These are phyloP conservation scores for Carex scoparia DNA, from an alignment of 176 grass and related monocot genomes.

Conservation along the genomic window DNA sequence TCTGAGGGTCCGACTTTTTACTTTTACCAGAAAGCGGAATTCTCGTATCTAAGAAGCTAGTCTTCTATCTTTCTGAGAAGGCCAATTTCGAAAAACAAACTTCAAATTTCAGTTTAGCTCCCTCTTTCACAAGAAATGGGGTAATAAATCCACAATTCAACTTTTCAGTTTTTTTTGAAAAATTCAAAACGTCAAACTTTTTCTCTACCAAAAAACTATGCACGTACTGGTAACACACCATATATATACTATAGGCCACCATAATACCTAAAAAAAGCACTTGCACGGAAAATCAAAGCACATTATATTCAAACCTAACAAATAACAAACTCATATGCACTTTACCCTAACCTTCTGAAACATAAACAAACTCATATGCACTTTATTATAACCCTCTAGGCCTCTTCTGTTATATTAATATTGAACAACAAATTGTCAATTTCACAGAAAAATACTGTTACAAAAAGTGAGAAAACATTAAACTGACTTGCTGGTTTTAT, in stretches of 20 bases:
- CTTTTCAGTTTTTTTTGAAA: background rate
- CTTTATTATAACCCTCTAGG: background rate
- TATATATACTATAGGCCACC: too few relatives aligned
- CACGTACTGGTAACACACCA: background rate
- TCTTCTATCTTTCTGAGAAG: too few relatives aligned
- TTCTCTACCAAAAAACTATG: background rate
- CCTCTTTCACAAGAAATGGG: background rate
- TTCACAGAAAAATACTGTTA: background rate
- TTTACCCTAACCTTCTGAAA: background rate
- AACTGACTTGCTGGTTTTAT: slow-evolving; percentile 17
- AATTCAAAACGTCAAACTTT: background rate
- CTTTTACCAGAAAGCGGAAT: too few relatives aligned
- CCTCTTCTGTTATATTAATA: background rate
- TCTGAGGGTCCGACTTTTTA: too few relatives aligned
- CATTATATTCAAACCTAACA: background rate
- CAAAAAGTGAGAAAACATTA: background rate
- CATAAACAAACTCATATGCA: background rate
- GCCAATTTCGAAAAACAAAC: background rate
- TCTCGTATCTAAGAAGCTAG: too few relatives aligned
- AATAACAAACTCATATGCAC: background rate
- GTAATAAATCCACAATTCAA: background rate
- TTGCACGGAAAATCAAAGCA: background rate
- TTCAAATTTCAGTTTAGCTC: background rate
- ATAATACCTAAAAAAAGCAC: background rate
- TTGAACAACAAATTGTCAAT: background rate